Evolutionary conservation across 257 asterid species (phyloP), one percentile per base, ranked within the genome.

Genomic region (Primulina tabacum): DNA sequence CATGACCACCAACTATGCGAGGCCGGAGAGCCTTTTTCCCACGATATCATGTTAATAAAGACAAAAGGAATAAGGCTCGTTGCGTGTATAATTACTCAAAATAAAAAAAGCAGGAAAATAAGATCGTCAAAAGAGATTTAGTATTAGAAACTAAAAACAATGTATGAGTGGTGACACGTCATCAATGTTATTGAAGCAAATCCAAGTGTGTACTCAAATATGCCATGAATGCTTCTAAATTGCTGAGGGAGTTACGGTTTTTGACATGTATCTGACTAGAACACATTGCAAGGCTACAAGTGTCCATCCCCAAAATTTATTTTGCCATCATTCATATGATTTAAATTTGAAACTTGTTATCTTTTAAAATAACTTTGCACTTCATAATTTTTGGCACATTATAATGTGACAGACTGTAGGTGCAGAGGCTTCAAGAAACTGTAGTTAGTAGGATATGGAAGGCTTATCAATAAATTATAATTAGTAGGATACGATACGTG

Each of bases 1-100:
- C 81, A 32, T 88, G 89, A 40, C 52, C 52, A 73, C 83, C 82
- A 67, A 83, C 69, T 71, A 81, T 67, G 70, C 80, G 94, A 68
- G 94, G 95, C 75, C 77, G 90, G 74, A 79, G 84, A 67, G 88
- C 88, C 91, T 84, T 78, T 76, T 75, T 72, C 52, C 69, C 76
- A 73, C 17, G 68, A 61, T 81, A 47, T 64, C 79, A 67, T 59
- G 69, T 18, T 70, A 71, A 73, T 26, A 56, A 66, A 64, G 74
- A 26, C 50, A 67, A 70, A 56, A 58, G 38, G 66, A 28, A 28
- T 28, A 28, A 28, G 30, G 30, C 30, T 28, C 4, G 30, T 16
- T 8, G 17, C 52, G 16, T 37, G 16, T 64, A 40, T 50, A 75
- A 82, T 75, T 52, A 17, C 52, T 52, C 60, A 73, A 65, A 28